Percentiles rank a stretch among this genome's conserved stretches.
These are phyloP conservation scores for Zygosaccharomyces pseudobailii DNA, from an alignment of 1,139 yeast species.

Conservation along the genomic window DNA sequence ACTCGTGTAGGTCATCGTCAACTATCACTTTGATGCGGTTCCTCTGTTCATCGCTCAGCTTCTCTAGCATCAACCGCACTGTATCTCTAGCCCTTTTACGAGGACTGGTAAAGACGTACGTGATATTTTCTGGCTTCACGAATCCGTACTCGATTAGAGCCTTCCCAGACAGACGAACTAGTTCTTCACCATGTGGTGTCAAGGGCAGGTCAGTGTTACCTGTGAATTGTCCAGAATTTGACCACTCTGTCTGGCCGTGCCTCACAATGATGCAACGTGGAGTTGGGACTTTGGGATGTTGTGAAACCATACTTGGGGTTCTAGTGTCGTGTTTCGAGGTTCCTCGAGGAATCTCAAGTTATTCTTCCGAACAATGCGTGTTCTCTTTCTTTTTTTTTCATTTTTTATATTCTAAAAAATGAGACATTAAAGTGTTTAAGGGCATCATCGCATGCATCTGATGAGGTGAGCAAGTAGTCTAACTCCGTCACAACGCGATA, in stretches of 20 bases:
- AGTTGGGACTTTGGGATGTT: constrained; percentile 34
- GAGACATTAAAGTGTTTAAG: neutral
- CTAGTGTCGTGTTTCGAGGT: neutral
- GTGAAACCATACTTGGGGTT: neutral
- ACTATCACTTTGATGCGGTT: constrained; percentile 44
- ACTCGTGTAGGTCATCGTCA: constrained; percentile 75
- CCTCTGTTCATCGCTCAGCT: constrained; percentile 45
- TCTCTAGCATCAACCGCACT: constrained; percentile 49
- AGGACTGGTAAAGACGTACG: constrained; percentile 71
- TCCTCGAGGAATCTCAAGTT: neutral
- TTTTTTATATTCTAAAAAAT: neutral
- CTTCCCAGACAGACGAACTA: constrained; percentile 70
- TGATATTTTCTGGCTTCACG: constrained; percentile 59
- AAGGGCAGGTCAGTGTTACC: constrained; percentile 76
- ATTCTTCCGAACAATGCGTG: neutral
- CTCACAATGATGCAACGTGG: constrained; percentile 81
- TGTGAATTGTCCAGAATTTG: constrained; percentile 87
- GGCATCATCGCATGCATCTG: neutral
- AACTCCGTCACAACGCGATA: neutral
- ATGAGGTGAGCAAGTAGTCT: neutral
- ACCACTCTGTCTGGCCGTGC: constrained; percentile 87
- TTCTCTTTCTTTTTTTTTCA: neutral
- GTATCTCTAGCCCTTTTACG: constrained; percentile 76
- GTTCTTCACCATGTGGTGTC: constrained; percentile 71
- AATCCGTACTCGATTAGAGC: constrained; percentile 52